These are phyloP conservation scores for Thelonectria discophora DNA, from an alignment of 2,329 filamentous ascomycete genomes.

Conservation along the genomic window DNA sequence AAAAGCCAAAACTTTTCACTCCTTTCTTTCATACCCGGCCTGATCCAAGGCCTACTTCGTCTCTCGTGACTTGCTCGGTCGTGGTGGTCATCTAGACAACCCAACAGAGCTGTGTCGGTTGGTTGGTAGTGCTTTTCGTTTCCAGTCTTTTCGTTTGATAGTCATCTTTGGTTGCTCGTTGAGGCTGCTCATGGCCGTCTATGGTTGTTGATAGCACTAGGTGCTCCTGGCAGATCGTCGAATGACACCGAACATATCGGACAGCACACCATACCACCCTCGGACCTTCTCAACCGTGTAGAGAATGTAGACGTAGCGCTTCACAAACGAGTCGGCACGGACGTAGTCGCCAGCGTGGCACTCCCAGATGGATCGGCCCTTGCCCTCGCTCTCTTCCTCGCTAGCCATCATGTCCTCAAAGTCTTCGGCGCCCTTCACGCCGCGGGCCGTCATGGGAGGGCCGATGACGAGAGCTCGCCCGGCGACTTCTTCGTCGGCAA, in stretches of 20 bases:
- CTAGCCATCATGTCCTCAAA: constrained; percentile 40
- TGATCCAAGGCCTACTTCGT: not conserved
- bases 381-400: constrained; percentile 49
- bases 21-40: not conserved
- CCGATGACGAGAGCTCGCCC: constrained; percentile 67
- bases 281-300: constrained; percentile 58
- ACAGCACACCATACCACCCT: constrained; percentile 63
- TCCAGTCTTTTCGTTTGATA: too few relatives aligned
- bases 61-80: not conserved
- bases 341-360: constrained; percentile 67
- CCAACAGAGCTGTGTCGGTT: not conserved
- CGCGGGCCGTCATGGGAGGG: constrained; percentile 55
- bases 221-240: constrained; percentile 11
- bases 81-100: not conserved
- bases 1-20: not conserved
- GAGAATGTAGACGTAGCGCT: constrained; percentile 62
- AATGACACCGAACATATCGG: constrained; percentile 39
- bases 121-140: too few relatives aligned
- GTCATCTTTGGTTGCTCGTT: too few relatives aligned
- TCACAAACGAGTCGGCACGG: constrained; percentile 64
- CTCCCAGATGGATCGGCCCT: constrained; percentile 65
- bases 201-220: too few relatives aligned
- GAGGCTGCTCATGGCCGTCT: too few relatives aligned
- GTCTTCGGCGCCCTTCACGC: constrained; percentile 45
- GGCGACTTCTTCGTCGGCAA: constrained; percentile 65